A percentile compares a stretch with the other conserved stretches of the same genome.
Evolutionary conservation across 257 asterid genomes (phyloP).

Genomic region (Penstemon newberryi): DNA sequence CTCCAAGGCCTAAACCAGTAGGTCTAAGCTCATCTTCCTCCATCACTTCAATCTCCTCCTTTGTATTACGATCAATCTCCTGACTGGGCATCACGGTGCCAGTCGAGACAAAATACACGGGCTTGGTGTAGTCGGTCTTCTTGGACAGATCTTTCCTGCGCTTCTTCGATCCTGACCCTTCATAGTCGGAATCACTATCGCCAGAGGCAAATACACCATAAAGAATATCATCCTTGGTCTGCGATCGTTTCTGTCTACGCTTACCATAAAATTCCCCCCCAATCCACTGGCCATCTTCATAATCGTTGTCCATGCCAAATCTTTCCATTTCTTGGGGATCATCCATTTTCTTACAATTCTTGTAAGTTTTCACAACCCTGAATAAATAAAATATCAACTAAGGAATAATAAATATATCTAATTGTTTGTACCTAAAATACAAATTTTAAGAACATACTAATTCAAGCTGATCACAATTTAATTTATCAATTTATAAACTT

Average conservation of each 20-base stretch:
- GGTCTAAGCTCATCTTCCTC: slow-evolving; percentile 43
- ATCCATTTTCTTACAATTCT: slow-evolving; percentile 48
- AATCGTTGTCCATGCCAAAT: slow-evolving; percentile 82
- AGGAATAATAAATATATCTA: neutral
- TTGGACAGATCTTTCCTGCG: slow-evolving; percentile 54
- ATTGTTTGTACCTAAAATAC: too few species aligned
- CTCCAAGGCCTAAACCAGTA: slow-evolving; percentile 50
- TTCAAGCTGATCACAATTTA: too few species aligned
- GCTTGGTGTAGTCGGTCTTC: slow-evolving; percentile 67
- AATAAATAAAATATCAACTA: neutral
- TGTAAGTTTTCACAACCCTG: slow-evolving; percentile 15
- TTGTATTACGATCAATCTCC: slow-evolving; percentile 50
- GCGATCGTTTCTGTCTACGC: slow-evolving; percentile 55
- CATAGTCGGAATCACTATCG: slow-evolving; percentile 73
- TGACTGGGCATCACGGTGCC: slow-evolving; percentile 64
- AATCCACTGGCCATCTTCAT: slow-evolving; percentile 72
- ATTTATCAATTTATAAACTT: too few species aligned
- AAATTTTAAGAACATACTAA: too few species aligned
- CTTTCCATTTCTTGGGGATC: slow-evolving; percentile 80
- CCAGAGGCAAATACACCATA: slow-evolving; percentile 81
- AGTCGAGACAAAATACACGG: slow-evolving; percentile 68
- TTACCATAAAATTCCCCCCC: slow-evolving; percentile 65
- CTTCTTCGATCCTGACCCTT: slow-evolving; percentile 64
- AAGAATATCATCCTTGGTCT: slow-evolving; percentile 71
- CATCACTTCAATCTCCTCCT: slow-evolving; percentile 43